These are phyloP conservation scores for Macrocybe sp. DNA, from an alignment of 1,284 basidiomycete species.

Conservation along the genomic window DNA sequence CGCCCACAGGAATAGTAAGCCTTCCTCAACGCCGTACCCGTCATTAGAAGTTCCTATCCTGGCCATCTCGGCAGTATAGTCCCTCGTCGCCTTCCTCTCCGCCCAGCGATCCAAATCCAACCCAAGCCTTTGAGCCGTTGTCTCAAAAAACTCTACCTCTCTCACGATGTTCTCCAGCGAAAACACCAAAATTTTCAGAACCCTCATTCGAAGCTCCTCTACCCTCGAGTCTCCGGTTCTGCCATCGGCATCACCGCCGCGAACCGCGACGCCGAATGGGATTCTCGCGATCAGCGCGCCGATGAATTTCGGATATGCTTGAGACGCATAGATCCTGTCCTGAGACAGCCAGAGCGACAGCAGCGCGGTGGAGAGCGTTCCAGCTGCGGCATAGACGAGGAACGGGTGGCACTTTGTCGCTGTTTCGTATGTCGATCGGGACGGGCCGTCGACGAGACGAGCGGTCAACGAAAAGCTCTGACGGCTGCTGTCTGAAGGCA, in stretches of 20 bases:
- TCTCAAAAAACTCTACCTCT: constrained; percentile 61
- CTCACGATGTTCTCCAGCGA: constrained; percentile 52
- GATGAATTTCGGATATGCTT: constrained; percentile 61
- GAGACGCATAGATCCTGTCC: constrained; percentile 66
- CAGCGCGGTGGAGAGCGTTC: constrained; percentile 38
- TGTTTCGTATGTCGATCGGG: constrained; percentile 22
- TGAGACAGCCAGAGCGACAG: constrained; percentile 61
- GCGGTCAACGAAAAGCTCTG: no score
- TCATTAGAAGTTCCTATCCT: constrained; percentile 32
- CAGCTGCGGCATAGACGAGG: constrained; percentile 46
- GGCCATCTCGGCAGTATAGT: constrained; percentile 70
- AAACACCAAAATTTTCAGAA: constrained; percentile 44
- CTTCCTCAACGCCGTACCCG: constrained; percentile 49
- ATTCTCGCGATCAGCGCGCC: constrained; percentile 50
- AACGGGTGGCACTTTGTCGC: constrained; percentile 54
- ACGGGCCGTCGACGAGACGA: no score
- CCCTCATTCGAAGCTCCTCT: constrained; percentile 30
- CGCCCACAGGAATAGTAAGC: constrained; percentile 69
- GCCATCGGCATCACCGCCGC: not conserved
- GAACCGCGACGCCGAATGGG: constrained; percentile 32
- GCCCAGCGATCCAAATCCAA: constrained; percentile 45
- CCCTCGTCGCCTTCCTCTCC: constrained; percentile 55
- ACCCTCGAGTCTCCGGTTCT: constrained; percentile 28
- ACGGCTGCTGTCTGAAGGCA: no score
- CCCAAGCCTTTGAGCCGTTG: constrained; percentile 39